Conservation (phyloP, 176 grass and related monocot species). For the Poa pratensis region DNA sequence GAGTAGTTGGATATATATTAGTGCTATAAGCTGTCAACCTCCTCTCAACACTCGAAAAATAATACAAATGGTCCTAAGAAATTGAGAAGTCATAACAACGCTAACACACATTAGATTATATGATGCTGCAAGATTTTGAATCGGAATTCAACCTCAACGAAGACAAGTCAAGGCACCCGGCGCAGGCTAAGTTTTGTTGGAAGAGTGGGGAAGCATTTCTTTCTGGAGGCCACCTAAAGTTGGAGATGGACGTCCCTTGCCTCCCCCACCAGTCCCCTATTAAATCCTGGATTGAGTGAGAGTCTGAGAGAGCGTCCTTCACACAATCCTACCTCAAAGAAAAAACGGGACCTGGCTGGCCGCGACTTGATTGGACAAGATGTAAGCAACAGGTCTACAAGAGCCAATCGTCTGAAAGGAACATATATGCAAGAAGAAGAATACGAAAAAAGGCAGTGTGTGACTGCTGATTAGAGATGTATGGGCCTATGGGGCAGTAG, state of each 20-base stretch:
- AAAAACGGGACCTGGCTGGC: slow-evolving; percentile 16
- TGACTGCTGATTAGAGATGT: slow-evolving; percentile 11
- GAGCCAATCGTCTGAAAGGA: slow-evolving; percentile 25
- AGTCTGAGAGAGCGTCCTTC: slow-evolving; percentile 28
- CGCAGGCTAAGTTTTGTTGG: slow-evolving; percentile 4
- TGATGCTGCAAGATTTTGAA: neutral
- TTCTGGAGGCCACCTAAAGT: slow-evolving; percentile 1
- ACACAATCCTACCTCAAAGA: slow-evolving; percentile 33
- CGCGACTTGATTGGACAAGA: slow-evolving; percentile 31
- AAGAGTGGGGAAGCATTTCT: neutral
- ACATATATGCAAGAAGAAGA: slow-evolving; percentile 6
- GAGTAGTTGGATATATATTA: slow-evolving; percentile 10
- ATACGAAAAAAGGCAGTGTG: neutral
- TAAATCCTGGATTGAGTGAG: slow-evolving; percentile 35
- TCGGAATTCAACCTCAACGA: neutral
- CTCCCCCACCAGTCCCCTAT: slow-evolving; percentile 13
- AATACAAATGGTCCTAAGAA: slow-evolving; percentile 3
- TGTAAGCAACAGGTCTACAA: neutral
- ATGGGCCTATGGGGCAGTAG: neutral
- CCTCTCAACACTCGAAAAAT: neutral
- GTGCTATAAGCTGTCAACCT: slow-evolving; percentile 26
- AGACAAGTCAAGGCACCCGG: slow-evolving; percentile 13
- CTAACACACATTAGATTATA: neutral
- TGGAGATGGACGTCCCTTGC: slow-evolving; percentile 42
- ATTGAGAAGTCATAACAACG: neutral